Conservation (phyloP, 176 grass and related monocot genomes). For the Chloris gayana region DNA sequence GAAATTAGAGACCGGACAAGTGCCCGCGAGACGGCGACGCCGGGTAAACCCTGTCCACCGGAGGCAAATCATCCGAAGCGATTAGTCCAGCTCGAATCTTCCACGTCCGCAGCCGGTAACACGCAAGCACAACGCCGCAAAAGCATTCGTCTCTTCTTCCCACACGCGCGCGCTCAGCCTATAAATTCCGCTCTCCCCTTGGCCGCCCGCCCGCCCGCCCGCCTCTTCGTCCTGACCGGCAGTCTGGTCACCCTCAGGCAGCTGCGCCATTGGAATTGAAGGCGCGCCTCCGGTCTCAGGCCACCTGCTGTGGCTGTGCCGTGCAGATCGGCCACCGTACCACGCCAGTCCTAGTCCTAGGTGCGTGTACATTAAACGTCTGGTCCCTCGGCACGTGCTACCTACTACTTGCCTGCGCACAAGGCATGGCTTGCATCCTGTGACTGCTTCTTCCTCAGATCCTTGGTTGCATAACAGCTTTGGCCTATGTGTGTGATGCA, state of each 20-base stretch:
- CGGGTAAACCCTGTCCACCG: not conserved
- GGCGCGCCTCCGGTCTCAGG: not conserved
- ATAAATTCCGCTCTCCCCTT: not conserved
- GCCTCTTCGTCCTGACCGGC: not conserved
- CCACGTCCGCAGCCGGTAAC: not conserved
- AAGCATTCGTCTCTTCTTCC: not conserved
- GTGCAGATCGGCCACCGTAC: not conserved
- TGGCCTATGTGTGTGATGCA: not conserved
- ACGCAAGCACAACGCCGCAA: slow-evolving; percentile 15
- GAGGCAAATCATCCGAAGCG: no score
- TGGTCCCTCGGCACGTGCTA: slow-evolving; percentile 12
- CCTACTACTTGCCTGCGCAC: not conserved
- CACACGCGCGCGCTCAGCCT: not conserved
- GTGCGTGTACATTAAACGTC: not conserved
- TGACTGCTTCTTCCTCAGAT: not conserved
- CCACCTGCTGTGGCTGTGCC: not conserved
- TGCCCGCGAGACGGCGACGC: not conserved
- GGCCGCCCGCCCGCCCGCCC: not conserved
- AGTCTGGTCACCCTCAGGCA: not conserved
- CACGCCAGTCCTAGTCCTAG: not conserved
- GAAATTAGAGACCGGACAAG: not conserved
- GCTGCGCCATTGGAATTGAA: not conserved
- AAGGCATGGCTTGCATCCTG: not conserved
- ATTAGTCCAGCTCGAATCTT: not conserved
- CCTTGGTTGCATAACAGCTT: not conserved